phyloP scores from a whole-genome alignment of 2,329 filamentous ascomycete genomes.

The Ophiostoma ulmi region DNA sequence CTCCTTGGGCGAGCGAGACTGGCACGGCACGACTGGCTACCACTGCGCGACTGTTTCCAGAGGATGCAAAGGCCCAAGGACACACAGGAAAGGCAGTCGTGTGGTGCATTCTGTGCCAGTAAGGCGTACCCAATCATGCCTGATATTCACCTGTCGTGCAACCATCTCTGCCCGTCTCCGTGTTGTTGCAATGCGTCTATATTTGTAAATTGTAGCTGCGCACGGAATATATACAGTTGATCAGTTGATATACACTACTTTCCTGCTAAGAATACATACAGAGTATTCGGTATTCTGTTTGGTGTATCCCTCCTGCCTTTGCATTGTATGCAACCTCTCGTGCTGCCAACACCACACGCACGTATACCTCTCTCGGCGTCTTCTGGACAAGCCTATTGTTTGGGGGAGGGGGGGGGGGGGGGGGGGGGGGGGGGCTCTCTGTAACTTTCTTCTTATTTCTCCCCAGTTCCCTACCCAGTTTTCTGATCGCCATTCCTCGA shows the following conservation, averaged over 20 bases:
- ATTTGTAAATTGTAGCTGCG: background rate
- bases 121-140: background rate
- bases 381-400: background rate
- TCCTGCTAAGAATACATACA: background rate
- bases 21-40: too few species aligned
- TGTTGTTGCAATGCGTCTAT: background rate
- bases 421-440: too few species aligned
- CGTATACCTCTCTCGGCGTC: background rate
- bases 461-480: background rate
- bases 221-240: background rate
- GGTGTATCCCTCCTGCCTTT: background rate
- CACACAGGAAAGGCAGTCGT: background rate
- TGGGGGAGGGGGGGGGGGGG: too few species aligned
- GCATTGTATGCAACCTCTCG: background rate
- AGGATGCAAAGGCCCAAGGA: too few species aligned
- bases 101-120: background rate
- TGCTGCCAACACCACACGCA: slow-evolving; percentile 1
- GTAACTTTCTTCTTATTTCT: background rate
- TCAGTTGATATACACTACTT: background rate
- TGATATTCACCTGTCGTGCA: background rate
- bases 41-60: background rate
- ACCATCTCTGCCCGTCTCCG: background rate
- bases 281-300: too few species aligned
- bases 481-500: background rate
- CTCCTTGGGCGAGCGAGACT: too few species aligned